Evolutionary conservation across 2,329 filamentous ascomycete genomes (phyloP).

Genomic region (Penicillium sp.): DNA sequence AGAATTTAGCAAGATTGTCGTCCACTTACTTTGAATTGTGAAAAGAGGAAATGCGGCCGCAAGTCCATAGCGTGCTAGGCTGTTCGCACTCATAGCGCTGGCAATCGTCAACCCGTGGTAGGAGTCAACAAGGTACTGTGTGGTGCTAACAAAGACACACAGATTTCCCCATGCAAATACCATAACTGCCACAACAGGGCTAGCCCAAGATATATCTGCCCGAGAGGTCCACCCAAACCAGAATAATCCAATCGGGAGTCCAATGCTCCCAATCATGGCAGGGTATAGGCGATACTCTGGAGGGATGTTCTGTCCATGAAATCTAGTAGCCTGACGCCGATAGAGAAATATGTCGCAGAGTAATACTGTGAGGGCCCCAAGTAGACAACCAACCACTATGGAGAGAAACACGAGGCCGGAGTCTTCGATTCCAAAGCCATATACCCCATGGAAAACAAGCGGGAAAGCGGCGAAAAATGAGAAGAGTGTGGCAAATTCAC

Average conservation of each 20-base stretch:
- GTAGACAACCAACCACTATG: constrained; percentile 19
- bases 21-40: constrained; percentile 23
- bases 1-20: neutral
- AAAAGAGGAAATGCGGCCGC: constrained; percentile 24
- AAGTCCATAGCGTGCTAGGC: constrained; percentile 22
- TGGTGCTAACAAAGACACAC: constrained; percentile 24
- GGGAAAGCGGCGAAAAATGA: constrained; percentile 18
- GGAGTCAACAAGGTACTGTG: constrained; percentile 21
- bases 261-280: constrained; percentile 23
- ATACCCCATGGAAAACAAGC: constrained; percentile 11
- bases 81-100: constrained; percentile 26
- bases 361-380: constrained; percentile 19
- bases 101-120: constrained; percentile 24
- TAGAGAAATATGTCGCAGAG: constrained; percentile 22
- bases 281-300: constrained; percentile 24
- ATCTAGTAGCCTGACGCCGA: constrained; percentile 7
- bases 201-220: constrained; percentile 17
- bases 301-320: constrained; percentile 6
- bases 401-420: constrained; percentile 17
- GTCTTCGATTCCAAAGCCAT: constrained; percentile 15
- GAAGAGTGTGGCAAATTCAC: constrained; percentile 29
- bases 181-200: constrained; percentile 18
- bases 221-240: constrained; percentile 25
- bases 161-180: constrained; percentile 26
- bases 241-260: constrained; percentile 22